A percentile compares a stretch with the other conserved stretches of the same genome.
These are phyloP conservation scores for Alternaria arborescens DNA, from an alignment of 2,329 filamentous ascomycete genomes.

Conservation along the genomic window DNA sequence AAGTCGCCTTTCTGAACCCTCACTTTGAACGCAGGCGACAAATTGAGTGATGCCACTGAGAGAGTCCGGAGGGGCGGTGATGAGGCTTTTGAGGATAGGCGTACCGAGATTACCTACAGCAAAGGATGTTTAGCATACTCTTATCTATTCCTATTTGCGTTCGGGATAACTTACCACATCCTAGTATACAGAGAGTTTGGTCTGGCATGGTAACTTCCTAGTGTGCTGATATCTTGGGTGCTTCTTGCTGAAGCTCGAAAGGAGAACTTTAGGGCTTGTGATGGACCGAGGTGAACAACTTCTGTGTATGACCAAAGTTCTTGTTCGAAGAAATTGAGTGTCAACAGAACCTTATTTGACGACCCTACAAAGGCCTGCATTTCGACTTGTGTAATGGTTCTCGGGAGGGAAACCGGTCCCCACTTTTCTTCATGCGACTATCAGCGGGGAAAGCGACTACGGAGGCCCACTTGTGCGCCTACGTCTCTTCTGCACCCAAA, in stretches of 20 bases:
- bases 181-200: constrained; percentile 37
- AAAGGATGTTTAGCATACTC: too few relatives aligned
- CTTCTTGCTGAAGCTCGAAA: too few relatives aligned
- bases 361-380: too few relatives aligned
- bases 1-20: not conserved
- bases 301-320: fast-evolving
- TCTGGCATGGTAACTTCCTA: constrained; percentile 17
- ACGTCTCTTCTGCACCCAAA: not conserved
- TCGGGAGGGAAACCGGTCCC: constrained; percentile 12
- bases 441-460: constrained; percentile 10
- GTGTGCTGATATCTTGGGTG: too few relatives aligned
- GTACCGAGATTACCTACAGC: not conserved
- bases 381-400: not conserved
- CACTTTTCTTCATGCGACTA: not conserved
- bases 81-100: not conserved
- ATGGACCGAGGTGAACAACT: too few relatives aligned
- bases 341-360: not conserved
- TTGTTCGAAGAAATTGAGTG: not conserved
- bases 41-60: not conserved
- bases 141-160: too few relatives aligned
- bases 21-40: not conserved
- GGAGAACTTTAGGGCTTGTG: too few relatives aligned
- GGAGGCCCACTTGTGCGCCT: constrained; percentile 8
- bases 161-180: constrained; percentile 32
- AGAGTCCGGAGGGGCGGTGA: not conserved